These are phyloP conservation scores for Paxillus involutus DNA, from an alignment of 768 basidiomycete species.

Conservation along the genomic window DNA sequence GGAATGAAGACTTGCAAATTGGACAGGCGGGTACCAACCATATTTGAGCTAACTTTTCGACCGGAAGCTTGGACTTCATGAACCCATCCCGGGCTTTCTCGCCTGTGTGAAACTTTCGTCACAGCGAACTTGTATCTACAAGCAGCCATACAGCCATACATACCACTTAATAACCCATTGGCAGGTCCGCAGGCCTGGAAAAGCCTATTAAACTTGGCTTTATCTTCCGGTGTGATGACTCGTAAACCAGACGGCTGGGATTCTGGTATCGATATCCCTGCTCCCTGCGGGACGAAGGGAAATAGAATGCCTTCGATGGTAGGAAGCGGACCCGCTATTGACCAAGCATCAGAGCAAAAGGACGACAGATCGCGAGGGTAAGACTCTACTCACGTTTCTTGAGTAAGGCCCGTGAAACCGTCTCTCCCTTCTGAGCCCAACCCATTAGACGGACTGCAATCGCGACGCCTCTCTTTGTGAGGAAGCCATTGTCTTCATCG, in stretches of 20 bases:
- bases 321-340: constrained; percentile 80
- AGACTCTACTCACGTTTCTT: constrained; percentile 54
- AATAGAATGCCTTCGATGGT: constrained; percentile 67
- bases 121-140: not conserved
- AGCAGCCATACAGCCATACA: constrained; percentile 16
- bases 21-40: constrained; percentile 56
- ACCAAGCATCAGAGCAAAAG: constrained; percentile 12
- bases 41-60: constrained; percentile 88
- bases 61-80: constrained; percentile 83
- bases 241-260: constrained; percentile 65
- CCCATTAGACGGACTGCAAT: constrained; percentile 89
- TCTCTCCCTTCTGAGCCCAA: constrained; percentile 87
- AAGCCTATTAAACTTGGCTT: constrained; percentile 76
- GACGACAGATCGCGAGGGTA: too few relatives aligned
- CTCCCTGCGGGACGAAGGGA: constrained; percentile 40
- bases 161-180: constrained; percentile 79
- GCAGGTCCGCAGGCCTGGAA: constrained; percentile 72
- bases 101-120: constrained; percentile 41
- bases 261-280: constrained; percentile 52
- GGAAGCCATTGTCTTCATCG: constrained; percentile 89
- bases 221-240: constrained; percentile 75
- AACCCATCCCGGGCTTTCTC: constrained; percentile 90
- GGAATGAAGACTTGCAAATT: not conserved
- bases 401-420: constrained; percentile 58
- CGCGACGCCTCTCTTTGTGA: constrained; percentile 85